A percentile compares a stretch with the other conserved stretches of the same genome.
phyloP scores from a whole-genome alignment of 2,329 filamentous ascomycete species.

The Sporothrix globosa region DNA sequence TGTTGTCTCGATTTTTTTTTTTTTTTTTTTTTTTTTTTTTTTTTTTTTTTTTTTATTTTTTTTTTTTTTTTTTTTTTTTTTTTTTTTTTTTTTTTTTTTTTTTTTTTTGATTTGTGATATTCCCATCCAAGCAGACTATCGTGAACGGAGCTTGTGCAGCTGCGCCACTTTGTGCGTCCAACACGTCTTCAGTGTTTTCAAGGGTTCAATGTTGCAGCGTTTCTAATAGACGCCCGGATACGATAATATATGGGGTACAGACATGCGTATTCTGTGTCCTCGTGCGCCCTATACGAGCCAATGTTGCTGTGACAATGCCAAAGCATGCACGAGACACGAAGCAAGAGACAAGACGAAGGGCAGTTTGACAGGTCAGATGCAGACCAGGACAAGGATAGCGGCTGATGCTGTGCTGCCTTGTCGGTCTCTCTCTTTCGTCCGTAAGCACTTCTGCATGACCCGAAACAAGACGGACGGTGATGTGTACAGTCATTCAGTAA shows the following conservation, averaged over 20 bases:
- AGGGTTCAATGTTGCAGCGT: slow-evolving; percentile 1
- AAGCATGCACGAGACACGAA: neutral
- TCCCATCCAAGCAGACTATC: neutral
- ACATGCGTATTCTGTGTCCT: neutral
- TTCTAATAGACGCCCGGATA: neutral
- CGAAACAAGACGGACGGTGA: neutral
- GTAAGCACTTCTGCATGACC: slow-evolving; percentile 15
- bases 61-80: neutral
- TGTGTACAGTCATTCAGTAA: too few relatives aligned
- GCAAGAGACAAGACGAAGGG: neutral
- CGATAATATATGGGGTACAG: neutral
- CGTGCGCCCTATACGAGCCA: slow-evolving; percentile 13
- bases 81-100: neutral
- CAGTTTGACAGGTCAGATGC: slow-evolving; percentile 18
- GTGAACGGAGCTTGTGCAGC: slow-evolving; percentile 8
- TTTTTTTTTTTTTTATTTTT: neutral
- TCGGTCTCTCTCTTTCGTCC: neutral
- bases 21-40: neutral
- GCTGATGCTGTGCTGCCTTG: slow-evolving; percentile 7
- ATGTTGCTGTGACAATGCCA: neutral
- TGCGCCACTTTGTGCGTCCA: slow-evolving; percentile 8
- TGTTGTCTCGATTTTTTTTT: neutral
- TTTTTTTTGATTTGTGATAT: neutral
- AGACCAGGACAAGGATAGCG: neutral
- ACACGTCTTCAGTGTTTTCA: neutral